These are phyloP conservation scores for Talaromyces pinophilus DNA, from an alignment of 2,329 filamentous ascomycete genomes.

Conservation along the genomic window DNA sequence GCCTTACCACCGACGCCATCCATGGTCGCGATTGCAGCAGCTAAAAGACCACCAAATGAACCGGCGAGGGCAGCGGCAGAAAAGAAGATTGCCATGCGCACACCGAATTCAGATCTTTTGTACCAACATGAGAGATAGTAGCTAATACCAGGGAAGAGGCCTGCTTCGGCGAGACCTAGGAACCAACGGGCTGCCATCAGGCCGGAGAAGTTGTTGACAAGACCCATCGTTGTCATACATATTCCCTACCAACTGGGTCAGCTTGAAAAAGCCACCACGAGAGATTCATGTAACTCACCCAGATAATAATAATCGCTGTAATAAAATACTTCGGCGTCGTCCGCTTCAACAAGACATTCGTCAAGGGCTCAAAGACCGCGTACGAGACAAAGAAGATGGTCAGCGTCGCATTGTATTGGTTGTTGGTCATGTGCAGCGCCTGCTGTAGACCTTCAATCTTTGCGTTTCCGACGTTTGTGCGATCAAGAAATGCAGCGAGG, in stretches of 20 bases:
- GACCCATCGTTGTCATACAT: conserved; percentile 49
- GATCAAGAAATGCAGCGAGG: conserved; percentile 46
- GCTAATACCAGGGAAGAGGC: conserved; percentile 70
- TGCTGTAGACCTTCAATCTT: conserved; percentile 59
- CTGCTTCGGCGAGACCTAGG: conserved; percentile 43
- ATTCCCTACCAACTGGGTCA: conserved; percentile 38
- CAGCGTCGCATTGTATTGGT: conserved; percentile 71
- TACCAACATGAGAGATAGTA: conserved; percentile 88
- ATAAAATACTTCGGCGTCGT: conserved; percentile 77
- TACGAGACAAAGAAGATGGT: conserved; percentile 90
- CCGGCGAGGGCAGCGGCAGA: conserved; percentile 77
- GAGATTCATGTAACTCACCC: conserved; percentile 31
- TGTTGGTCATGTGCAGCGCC: conserved; percentile 63
- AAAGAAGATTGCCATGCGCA: conserved; percentile 82
- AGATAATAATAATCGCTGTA: conserved; percentile 73
- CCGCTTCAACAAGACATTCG: conserved; percentile 77
- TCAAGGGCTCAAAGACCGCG: conserved; percentile 70
- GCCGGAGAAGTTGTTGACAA: conserved; percentile 50
- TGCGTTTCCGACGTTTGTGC: conserved; percentile 76
- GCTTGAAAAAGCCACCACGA: not conserved
- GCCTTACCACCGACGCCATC: conserved; percentile 61
- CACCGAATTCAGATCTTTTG: conserved; percentile 72
- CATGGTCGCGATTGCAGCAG: conserved; percentile 88
- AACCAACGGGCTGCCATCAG: conserved; percentile 53
- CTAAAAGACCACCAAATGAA: conserved; percentile 83